Evolutionary conservation across 768 basidiomycete species (phyloP), one percentile per base, ranked within the genome.

Genomic region (Pleurotus djamor): DNA sequence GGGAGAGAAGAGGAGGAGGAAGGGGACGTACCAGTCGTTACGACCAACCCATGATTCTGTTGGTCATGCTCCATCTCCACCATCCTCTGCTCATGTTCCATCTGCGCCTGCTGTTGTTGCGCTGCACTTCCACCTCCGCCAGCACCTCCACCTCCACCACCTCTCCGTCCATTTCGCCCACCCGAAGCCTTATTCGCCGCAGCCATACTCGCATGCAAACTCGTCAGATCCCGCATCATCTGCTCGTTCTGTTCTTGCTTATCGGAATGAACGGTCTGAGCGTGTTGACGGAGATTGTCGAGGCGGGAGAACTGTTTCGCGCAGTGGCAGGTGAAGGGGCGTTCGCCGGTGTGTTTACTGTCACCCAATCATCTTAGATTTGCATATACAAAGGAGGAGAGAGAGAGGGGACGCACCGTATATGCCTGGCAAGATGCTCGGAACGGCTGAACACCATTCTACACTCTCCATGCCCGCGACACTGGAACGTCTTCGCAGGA

Each of bases 341-440:
- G 87, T 71, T 98, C 96, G 62, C 96, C 96, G 4, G 96, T 98
- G 74, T 98, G 96, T 83, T 98, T 98, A 65, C 96, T 98, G 75
- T 12, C 37, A 16, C n/a, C n/a, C n/a, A n/a, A n/a, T n/a, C n/a
- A 49, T 52, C 43, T 13, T 62, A 65, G 61, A 65, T 56, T 35
- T 57, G 47, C 10, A 37, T 35, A 33, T n/a, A 10, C n/a, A 35
- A 62, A 10, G 61, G 41, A 61, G 51, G 54, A 58, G 14, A 52
- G 61, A 59, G 60, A 59, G 48, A 36, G 52, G 56, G 44, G 59
- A 72, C 85, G 71, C 68, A 95, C 95, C 96, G 81, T 71, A 97
- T 91, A 79, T 98, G 96, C 67, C 96, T 82, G 61, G 96, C 94
- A 4, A 98, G 80, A 76, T 98, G 96, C 74, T 98, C 96, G 71